Base-by-base conservation (phyloP, 2,329 filamentous ascomycete genomes). In the Cercospora canescens region DNA sequence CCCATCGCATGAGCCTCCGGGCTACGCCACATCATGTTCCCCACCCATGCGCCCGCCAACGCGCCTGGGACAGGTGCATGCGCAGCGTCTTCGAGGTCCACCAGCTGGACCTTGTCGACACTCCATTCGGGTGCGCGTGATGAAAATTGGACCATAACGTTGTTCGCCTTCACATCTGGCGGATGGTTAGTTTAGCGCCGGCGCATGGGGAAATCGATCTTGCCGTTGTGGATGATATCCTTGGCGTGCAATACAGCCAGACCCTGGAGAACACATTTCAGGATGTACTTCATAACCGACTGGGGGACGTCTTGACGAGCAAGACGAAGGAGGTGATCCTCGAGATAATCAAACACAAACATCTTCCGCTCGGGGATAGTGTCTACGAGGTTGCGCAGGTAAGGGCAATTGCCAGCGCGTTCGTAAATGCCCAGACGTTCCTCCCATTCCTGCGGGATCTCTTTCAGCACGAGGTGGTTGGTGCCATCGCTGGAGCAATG, bases 11-110 rank as follows among this genome's bases (percentile, higher is more conserved):
- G 79, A 16, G 80, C 80, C 71, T 83, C 80, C 5, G 80, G 81
- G 72, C 80, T 82, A 52, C 81, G 75, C 81, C 80, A 83, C 72
- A 81, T 78, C 69, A 78, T 79, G 69, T 82, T 82, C 35, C 81
- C 80, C 45, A 77, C 71, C 50, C 78, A 77, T 2, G 74, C 71
- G n/a, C 78, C 80, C 11, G 73, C 69, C 5, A 82, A 75, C 16
- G 74, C 74, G 69, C 75, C 76, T 28, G 75, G 76, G 32, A 77
- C 75, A 2, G 78, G 76, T 7, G 82, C 75, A 67, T 78, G 75
- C 2, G 75, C 79, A 21, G 80, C 75, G 64, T 81, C 79, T 65
- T 82, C 79, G 11, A 82, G 67, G 64, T 82, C 81, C 4, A 76
- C 78, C 52, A 82, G 66, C 64, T 81, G 78, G 14, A 81, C 79